Percentiles rank a stretch among this genome's conserved stretches.
phyloP scores from a whole-genome alignment of 495 filamentous ascomycete species.

The Podospora sp. region DNA sequence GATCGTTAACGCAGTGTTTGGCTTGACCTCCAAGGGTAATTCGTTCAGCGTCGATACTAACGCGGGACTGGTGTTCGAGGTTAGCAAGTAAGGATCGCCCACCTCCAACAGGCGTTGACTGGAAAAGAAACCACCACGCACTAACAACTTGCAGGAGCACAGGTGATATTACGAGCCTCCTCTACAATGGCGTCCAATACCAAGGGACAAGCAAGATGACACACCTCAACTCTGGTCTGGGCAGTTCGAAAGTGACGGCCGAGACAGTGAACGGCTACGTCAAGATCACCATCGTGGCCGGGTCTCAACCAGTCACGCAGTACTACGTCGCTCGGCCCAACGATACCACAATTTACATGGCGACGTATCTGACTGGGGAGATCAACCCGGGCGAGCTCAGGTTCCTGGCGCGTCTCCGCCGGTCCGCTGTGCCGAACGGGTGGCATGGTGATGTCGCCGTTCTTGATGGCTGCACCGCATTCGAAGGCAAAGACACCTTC shows the following conservation, averaged over 20 bases:
- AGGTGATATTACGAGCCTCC: constrained; percentile 61
- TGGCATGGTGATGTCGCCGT: constrained; percentile 45
- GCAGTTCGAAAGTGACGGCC: constrained; percentile 53
- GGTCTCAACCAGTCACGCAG: constrained; percentile 53
- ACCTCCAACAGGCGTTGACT: no score
- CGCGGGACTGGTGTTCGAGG: constrained; percentile 52
- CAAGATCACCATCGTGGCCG: constrained; percentile 56
- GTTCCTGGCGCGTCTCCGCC: constrained; percentile 57
- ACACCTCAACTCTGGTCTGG: constrained; percentile 61
- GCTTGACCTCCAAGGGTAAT: constrained; percentile 32
- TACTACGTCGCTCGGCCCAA: constrained; percentile 59
- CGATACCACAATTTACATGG: constrained; percentile 60
- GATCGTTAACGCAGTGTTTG: constrained; percentile 23
- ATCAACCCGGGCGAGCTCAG: constrained; percentile 59
- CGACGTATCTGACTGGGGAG: constrained; percentile 60
- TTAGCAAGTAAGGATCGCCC: constrained; percentile 34
- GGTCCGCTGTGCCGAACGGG: constrained; percentile 56
- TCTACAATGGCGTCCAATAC: constrained; percentile 56
- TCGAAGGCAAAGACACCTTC: constrained; percentile 64
- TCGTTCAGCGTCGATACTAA: constrained; percentile 38
- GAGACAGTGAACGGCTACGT: constrained; percentile 46
- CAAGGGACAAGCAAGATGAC: constrained; percentile 54
- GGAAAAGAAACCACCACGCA: neutral
- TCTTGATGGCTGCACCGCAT: constrained; percentile 47
- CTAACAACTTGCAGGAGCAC: constrained; percentile 35